Evolutionary conservation across 345 rosid species (phyloP).

Genomic region (Cardamine occulta): DNA sequence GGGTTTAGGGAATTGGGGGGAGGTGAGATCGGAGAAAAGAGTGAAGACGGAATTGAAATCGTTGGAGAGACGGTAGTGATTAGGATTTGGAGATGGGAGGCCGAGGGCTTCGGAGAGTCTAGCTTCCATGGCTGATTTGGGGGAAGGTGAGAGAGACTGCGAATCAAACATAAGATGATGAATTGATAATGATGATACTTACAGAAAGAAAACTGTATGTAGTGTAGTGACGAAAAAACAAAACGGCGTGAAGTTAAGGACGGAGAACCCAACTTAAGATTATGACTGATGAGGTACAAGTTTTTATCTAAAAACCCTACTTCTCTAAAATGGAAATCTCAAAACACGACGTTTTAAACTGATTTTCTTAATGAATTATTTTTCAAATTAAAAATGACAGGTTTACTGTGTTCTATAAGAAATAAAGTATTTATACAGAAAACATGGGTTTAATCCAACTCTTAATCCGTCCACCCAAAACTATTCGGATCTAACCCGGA

Average conservation of each 20-base stretch:
- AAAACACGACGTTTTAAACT: too few relatives aligned
- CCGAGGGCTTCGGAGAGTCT: constrained; percentile 53
- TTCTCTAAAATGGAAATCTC: too few relatives aligned
- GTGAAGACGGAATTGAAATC: constrained; percentile 45
- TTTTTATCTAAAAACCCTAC: too few relatives aligned
- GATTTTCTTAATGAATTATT: too few relatives aligned
- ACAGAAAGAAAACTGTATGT: constrained; percentile 1
- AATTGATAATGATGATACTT: too few relatives aligned
- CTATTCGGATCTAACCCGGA: too few relatives aligned
- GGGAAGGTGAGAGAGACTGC: neutral
- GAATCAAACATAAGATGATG: constrained; percentile 7
- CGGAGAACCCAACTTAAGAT: neutral
- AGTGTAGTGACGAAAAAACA: neutral
- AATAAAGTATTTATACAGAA: too few relatives aligned
- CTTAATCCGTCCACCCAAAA: too few relatives aligned
- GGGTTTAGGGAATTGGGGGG: constrained; percentile 33
- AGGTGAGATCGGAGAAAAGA: constrained; percentile 44
- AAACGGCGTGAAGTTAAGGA: constrained; percentile 25
- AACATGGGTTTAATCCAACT: too few relatives aligned
- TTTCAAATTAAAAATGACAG: too few relatives aligned
- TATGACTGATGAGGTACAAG: too few relatives aligned
- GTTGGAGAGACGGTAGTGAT: constrained; percentile 15
- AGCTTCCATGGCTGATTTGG: constrained; percentile 49
- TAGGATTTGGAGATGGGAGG: constrained; percentile 45
- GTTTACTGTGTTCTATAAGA: too few relatives aligned